Evolutionary conservation across 2,329 filamentous ascomycete species (phyloP).

Genomic region (Claviceps africana): DNA sequence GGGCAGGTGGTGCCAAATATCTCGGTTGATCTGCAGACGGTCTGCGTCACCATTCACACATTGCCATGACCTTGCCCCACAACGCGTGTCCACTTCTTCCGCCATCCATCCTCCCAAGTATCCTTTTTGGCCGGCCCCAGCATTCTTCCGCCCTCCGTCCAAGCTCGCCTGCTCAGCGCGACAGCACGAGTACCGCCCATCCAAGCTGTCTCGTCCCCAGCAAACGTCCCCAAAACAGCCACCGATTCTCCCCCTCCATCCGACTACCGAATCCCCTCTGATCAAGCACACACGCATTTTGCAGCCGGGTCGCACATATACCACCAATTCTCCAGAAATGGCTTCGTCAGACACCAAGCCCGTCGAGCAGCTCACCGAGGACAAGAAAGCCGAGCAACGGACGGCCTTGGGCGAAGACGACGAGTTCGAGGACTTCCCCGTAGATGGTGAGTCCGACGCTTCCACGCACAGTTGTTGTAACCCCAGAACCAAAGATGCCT

Average conservation of each 20-base stretch:
- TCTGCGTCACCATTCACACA: neutral
- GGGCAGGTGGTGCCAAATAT: too few relatives aligned
- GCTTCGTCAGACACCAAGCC: conserved; percentile 13
- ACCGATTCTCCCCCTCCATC: neutral
- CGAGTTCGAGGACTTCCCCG: conserved; percentile 97
- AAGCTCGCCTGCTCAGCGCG: neutral
- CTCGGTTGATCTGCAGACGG: too few relatives aligned
- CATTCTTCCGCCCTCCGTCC: neutral
- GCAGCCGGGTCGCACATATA: too few relatives aligned
- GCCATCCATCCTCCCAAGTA: neutral
- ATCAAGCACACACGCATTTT: neutral
- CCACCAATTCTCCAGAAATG: neutral
- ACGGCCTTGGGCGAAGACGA: conserved; percentile 86
- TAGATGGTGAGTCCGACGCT: conserved; percentile 54
- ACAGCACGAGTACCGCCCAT: conserved; percentile 1
- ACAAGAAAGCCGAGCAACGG: conserved; percentile 27
- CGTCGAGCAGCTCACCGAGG: conserved; percentile 16
- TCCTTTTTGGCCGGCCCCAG: neutral
- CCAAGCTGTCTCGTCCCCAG: neutral
- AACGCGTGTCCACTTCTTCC: neutral
- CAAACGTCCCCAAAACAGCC: neutral
- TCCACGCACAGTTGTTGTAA: neutral
- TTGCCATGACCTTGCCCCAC: neutral
- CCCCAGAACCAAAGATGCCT: too few relatives aligned
- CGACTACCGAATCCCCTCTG: neutral